Conservation (phyloP, 148 eudicot genomes). For the Pouteria glomerata region DNA sequence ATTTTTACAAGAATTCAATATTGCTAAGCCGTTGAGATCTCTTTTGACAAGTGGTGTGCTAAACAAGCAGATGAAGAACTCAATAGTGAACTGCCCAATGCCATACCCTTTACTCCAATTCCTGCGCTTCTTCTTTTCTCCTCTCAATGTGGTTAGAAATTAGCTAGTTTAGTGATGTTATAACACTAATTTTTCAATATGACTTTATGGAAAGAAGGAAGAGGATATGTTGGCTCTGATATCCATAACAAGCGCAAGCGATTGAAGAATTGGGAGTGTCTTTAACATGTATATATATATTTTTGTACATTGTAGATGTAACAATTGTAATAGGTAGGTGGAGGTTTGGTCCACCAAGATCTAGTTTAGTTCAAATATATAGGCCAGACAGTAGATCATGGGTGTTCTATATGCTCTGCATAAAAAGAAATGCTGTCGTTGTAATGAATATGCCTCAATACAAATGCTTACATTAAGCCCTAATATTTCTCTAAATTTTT, state of each 20-base stretch:
- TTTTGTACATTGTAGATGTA: too few relatives aligned
- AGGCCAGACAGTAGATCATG: not conserved
- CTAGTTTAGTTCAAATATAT: not conserved
- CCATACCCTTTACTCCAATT: too few relatives aligned
- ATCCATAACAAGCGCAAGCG: not conserved
- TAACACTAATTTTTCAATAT: too few relatives aligned
- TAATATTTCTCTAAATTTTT: too few relatives aligned
- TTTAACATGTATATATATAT: too few relatives aligned
- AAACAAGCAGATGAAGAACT: not conserved
- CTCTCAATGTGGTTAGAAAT: too few relatives aligned
- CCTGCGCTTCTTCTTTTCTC: too few relatives aligned
- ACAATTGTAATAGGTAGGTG: not conserved
- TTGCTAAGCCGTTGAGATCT: too few relatives aligned
- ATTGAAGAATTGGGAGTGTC: not conserved
- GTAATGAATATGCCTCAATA: not conserved
- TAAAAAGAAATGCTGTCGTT: not conserved
- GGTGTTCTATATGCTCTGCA: not conserved
- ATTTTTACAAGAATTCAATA: not conserved
- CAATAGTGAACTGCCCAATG: not conserved
- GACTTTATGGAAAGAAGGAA: not conserved
- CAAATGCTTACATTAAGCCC: not conserved
- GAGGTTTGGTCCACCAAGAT: not conserved
- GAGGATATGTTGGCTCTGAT: not conserved
- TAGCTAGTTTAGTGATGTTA: too few relatives aligned
- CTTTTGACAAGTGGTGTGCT: too few relatives aligned